phyloP scores from a whole-genome alignment of 768 basidiomycete genomes.

The Leucosporidium yakuticum region DNA sequence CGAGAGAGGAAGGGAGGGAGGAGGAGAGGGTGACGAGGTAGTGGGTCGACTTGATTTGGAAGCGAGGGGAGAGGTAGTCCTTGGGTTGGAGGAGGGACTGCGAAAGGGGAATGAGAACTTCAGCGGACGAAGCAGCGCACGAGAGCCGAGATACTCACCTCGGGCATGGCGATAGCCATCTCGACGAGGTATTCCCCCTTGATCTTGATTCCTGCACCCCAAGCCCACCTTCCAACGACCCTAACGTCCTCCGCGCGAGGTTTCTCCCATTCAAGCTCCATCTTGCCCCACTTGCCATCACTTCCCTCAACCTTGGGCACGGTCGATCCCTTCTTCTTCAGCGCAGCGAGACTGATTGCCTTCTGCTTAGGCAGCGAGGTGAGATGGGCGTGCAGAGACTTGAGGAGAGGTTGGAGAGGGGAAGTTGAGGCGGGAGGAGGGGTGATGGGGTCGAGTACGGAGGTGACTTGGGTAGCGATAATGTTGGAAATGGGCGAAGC shows the following conservation, averaged over 20 bases:
- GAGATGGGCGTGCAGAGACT: slow-evolving; percentile 23
- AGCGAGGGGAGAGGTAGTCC: slow-evolving; percentile 80
- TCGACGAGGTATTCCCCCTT: slow-evolving; percentile 35
- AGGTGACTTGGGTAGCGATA: slow-evolving; percentile 22
- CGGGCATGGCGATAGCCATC: slow-evolving; percentile 33
- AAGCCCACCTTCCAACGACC: slow-evolving; percentile 33
- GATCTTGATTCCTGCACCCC: slow-evolving; percentile 30
- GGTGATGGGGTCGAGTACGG: slow-evolving; percentile 18
- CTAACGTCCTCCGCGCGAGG: slow-evolving; percentile 29
- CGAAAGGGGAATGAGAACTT: not conserved
- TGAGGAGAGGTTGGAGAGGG: slow-evolving; percentile 28
- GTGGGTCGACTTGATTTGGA: slow-evolving; percentile 85
- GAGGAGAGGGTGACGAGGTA: slow-evolving; percentile 76
- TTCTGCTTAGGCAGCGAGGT: slow-evolving; percentile 21
- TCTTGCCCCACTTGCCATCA: slow-evolving; percentile 25
- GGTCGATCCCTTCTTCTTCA: slow-evolving; percentile 22
- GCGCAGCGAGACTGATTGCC: slow-evolving; percentile 10
- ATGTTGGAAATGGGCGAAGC: slow-evolving; percentile 33
- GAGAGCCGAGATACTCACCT: slow-evolving; percentile 9
- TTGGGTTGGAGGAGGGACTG: slow-evolving; percentile 82
- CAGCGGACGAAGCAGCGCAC: too few species aligned
- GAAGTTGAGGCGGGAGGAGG: slow-evolving; percentile 25
- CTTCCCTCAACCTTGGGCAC: slow-evolving; percentile 30
- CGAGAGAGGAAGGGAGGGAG: slow-evolving; percentile 34
- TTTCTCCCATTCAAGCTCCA: slow-evolving; percentile 25